These are phyloP conservation scores for Ophiocordyceps polyrhachis-furcata DNA, from an alignment of 2,329 filamentous ascomycete species.

Conservation along the genomic window DNA sequence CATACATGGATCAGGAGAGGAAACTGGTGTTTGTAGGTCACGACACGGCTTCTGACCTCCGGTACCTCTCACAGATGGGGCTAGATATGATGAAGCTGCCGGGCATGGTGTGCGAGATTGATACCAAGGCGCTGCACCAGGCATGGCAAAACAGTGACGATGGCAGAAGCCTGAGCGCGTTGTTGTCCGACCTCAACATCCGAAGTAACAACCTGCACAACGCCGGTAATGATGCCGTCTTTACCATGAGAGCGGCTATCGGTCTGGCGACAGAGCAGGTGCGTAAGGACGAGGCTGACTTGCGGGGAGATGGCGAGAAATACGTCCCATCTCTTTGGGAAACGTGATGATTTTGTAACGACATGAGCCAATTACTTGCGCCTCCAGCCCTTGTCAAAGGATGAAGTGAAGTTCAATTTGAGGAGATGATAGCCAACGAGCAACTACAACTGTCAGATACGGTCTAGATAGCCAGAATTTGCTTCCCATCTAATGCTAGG, in stretches of 20 bases:
- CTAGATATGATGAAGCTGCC: constrained; percentile 36
- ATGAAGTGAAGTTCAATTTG: too few species aligned
- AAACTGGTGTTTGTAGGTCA: constrained; percentile 68
- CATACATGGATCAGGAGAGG: constrained; percentile 10
- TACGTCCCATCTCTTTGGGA: constrained; percentile 3
- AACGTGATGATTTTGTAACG: neutral
- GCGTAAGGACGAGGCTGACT: constrained; percentile 6
- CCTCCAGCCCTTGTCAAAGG: too few species aligned
- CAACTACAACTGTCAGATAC: too few species aligned
- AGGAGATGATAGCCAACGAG: too few species aligned
- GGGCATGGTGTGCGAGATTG: constrained; percentile 42
- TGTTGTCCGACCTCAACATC: constrained; percentile 49
- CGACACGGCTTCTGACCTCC: constrained; percentile 46
- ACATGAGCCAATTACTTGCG: neutral
- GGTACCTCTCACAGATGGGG: constrained; percentile 45
- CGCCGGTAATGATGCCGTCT: constrained; percentile 70
- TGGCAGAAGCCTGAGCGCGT: constrained; percentile 33
- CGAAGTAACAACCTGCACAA: constrained; percentile 56
- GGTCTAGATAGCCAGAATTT: too few species aligned
- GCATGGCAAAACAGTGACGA: constrained; percentile 35
- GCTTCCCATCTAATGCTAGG: neutral
- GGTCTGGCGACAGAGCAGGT: constrained; percentile 15
- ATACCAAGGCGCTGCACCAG: constrained; percentile 56
- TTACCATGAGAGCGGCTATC: constrained; percentile 58
- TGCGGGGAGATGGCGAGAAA: constrained; percentile 2